Conservation (phyloP, 2,329 filamentous ascomycete species). For the Colletotrichum abscissum region DNA sequence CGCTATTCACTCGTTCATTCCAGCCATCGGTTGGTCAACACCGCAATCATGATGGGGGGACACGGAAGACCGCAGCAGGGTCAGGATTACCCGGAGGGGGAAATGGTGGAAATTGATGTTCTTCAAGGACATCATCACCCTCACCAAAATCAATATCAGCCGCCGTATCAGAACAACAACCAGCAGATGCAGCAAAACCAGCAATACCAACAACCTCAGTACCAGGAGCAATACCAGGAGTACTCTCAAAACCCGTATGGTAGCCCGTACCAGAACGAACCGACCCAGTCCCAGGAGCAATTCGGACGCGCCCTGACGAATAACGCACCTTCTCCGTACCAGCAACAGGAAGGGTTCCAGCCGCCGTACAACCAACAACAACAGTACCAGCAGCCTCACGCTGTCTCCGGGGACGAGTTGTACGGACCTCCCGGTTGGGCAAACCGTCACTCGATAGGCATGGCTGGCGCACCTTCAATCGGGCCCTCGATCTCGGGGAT, state of each 20-base stretch:
- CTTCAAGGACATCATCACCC: constrained; percentile 37
- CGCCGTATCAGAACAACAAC: constrained; percentile 24
- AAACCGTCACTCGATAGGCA: constrained; percentile 32
- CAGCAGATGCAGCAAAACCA: constrained; percentile 15
- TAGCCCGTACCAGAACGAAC: constrained; percentile 40
- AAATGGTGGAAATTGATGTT: constrained; percentile 49
- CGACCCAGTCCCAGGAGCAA: constrained; percentile 39
- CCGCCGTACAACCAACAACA: constrained; percentile 2
- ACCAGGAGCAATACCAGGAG: constrained; percentile 37
- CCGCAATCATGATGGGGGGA: constrained; percentile 37
- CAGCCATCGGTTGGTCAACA: constrained; percentile 33
- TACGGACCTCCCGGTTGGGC: constrained; percentile 34
- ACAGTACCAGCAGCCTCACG: constrained; percentile 8
- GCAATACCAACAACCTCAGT: constrained; percentile 36
- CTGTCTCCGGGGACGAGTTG: constrained; percentile 21
- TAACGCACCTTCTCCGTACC: constrained; percentile 24
- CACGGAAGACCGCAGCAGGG: constrained; percentile 37
- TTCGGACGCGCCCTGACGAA: constrained; percentile 30
- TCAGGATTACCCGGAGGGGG: constrained; percentile 44
- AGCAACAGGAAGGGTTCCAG: constrained; percentile 24
- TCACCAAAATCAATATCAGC: constrained; percentile 32
- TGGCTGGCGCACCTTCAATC: constrained; percentile 28
- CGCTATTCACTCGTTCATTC: constrained; percentile 33
- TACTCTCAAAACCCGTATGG: constrained; percentile 39
- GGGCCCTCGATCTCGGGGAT: constrained; percentile 34